Conservation (phyloP, 2,329 filamentous ascomycete genomes). For the Ciborinia camelliae region DNA sequence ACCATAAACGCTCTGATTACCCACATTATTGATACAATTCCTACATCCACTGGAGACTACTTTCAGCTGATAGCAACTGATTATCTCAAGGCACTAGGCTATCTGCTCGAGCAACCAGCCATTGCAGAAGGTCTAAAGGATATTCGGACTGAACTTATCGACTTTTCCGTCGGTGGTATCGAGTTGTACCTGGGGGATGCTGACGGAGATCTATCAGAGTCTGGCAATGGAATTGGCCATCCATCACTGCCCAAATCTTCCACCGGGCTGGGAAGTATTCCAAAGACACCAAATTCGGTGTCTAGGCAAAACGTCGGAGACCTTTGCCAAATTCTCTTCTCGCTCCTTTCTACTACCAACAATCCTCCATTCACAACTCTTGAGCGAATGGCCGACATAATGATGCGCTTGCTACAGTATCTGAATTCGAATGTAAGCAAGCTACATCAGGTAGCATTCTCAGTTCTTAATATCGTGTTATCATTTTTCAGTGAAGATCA, state of each 20-base stretch:
- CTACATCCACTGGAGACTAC: constrained; percentile 57
- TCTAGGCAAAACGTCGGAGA: constrained; percentile 46
- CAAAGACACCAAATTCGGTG: constrained; percentile 28
- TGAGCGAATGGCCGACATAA: constrained; percentile 52
- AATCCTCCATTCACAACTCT: constrained; percentile 60
- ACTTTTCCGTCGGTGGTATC: constrained; percentile 65
- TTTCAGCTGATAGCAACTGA: constrained; percentile 69
- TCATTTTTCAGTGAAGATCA: constrained; percentile 65
- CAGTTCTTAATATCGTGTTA: constrained; percentile 69
- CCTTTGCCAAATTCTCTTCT: constrained; percentile 62
- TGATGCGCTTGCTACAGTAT: constrained; percentile 60
- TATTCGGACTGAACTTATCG: constrained; percentile 36
- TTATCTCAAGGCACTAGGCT: constrained; percentile 72
- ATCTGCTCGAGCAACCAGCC: constrained; percentile 67
- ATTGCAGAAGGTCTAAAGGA: constrained; percentile 77
- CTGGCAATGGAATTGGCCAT: constrained; percentile 31
- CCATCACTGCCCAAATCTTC: constrained; percentile 3
- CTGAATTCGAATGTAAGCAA: constrained; percentile 57
- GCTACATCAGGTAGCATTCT: constrained; percentile 70
- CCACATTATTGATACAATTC: constrained; percentile 75
- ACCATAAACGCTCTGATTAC: constrained; percentile 76
- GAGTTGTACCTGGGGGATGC: constrained; percentile 43
- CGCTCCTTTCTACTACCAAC: constrained; percentile 62
- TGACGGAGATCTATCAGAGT: constrained; percentile 25
- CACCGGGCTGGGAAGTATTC: constrained; percentile 24